phyloP scores from a whole-genome alignment of 1,139 yeast species.

The Kazachstania sp. region DNA sequence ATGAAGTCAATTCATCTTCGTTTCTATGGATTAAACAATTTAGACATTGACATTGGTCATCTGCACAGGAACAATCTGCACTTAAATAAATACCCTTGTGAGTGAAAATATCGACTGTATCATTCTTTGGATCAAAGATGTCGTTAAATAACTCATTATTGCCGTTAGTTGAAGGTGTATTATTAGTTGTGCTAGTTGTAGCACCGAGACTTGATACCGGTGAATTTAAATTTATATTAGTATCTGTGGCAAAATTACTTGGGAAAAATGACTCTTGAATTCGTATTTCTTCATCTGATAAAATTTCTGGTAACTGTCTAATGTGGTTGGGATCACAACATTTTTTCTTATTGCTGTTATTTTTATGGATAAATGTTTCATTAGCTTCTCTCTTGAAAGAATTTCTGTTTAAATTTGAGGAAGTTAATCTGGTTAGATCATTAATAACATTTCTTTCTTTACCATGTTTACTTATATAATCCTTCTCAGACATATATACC shows the following conservation, averaged over 20 bases:
- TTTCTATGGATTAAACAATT: conserved; percentile 31
- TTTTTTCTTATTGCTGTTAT: background rate
- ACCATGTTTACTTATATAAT: conserved; percentile 15
- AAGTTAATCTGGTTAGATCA: background rate
- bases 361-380: background rate
- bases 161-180: background rate
- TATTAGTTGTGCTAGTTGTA: conserved; percentile 1
- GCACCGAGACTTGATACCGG: background rate
- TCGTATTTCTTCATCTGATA: background rate
- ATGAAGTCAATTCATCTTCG: conserved; percentile 26
- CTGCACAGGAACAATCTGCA: conserved; percentile 29
- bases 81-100: conserved; percentile 29
- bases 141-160: conserved; percentile 5
- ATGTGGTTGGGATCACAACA: conserved; percentile 9
- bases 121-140: conserved; percentile 9
- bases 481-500: conserved; percentile 24
- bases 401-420: no score
- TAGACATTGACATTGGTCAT: conserved; percentile 26
- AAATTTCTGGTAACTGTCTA: background rate
- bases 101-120: conserved; percentile 25
- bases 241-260: background rate
- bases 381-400: background rate
- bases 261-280: background rate
- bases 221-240: background rate
- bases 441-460: background rate